Evolutionary conservation across 2,329 filamentous ascomycete genomes (phyloP), one percentile per base, ranked within the genome.

Genomic region (Fusarium globosum): DNA sequence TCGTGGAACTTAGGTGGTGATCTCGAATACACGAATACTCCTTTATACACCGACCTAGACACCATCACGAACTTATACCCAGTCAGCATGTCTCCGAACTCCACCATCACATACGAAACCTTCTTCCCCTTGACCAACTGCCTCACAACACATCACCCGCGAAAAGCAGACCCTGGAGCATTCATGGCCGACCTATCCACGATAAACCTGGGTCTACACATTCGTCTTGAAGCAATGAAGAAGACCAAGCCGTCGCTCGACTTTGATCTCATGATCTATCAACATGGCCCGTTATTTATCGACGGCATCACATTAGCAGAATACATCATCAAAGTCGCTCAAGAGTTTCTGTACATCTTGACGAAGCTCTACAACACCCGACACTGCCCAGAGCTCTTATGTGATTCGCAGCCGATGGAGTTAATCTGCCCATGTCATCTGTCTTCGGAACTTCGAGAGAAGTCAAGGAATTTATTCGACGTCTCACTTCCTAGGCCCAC

Each of bases 371-470:
- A 45, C 33, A 39, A 36, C 0, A 59, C 9, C 0, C 33, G 30
- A 1, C 10, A 38, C 6, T 38, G 23, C 5, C 23, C 18, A 16
- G 33, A 38, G 2, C 43, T 59, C 0, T 0, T 59, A 0, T 0
- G 4, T 4, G 51, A 55, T 2, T 55, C 23, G 5, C 11, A 30
- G 3, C 51, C 51, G 7, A n/a, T 41, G 20, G 20, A 41, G 15
- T 28, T 55, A 0, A 1, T 55, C 20, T 1, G 7, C 6, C 51
- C 51, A 18, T 30, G 35, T 6, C 1, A 8, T 5, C 10, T 16
- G 4, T 55, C 51, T 5, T 7, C 35, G 4, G 20, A 41, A 6
- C 35, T 30, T 3, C 35, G 35, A 9, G 6, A 12, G 2, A 12
- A 36, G 8, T 4, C 20, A 6, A 35, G 12, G n/a, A 36, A 43